Conservation (phyloP, 345 rosid genomes). For the Murraya paniculata region DNA sequence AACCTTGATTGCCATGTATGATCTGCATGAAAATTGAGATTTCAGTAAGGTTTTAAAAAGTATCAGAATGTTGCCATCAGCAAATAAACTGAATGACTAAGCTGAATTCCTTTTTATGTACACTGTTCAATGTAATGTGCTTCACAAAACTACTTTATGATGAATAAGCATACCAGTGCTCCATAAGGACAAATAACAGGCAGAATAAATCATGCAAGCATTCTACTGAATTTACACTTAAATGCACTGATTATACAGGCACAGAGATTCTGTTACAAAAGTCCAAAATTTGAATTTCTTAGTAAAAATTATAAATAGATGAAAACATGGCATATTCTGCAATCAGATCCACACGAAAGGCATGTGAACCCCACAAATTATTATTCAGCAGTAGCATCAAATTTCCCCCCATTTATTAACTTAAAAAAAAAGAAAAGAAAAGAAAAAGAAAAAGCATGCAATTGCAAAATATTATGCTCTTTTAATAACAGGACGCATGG, state of each 20-base stretch:
- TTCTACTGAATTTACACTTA: background rate
- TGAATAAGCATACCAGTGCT: background rate
- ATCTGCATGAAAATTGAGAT: slow-evolving; percentile 52
- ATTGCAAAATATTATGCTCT: background rate
- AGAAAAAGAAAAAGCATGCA: background rate
- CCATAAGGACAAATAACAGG: background rate
- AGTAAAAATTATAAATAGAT: background rate
- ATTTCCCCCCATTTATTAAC: background rate
- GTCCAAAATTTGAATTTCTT: background rate
- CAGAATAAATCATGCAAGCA: background rate
- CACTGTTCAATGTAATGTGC: background rate
- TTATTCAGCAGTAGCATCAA: background rate
- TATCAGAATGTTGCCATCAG: background rate
- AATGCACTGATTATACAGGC: background rate
- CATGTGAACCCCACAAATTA: background rate
- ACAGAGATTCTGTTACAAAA: background rate
- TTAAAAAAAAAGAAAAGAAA: background rate
- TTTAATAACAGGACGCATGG: background rate
- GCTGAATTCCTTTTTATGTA: background rate
- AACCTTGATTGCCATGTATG: slow-evolving; percentile 81
- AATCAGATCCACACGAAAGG: background rate
- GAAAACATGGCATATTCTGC: background rate
- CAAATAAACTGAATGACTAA: background rate
- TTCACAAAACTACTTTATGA: background rate
- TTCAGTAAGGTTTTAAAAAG: slow-evolving; percentile 10